Conservation (phyloP, 768 basidiomycete genomes). For the Pisolithus marmoratus region DNA sequence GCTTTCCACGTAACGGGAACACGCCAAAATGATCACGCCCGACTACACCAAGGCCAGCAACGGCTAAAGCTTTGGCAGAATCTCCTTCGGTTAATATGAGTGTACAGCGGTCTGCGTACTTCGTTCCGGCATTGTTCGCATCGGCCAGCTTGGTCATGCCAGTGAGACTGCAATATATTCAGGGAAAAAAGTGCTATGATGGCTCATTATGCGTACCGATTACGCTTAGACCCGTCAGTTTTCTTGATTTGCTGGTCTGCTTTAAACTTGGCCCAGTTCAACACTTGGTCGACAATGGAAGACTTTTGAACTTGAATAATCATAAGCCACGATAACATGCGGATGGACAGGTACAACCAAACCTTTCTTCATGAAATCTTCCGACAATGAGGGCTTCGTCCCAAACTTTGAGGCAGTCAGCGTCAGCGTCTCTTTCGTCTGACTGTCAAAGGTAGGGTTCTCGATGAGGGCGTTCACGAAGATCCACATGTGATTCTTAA, state of each 20-base stretch:
- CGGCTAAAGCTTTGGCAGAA: conserved; percentile 94
- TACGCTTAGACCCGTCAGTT: conserved; percentile 88
- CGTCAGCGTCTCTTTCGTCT: conserved; percentile 95
- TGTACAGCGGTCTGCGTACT: conserved; percentile 75
- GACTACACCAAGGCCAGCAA: conserved; percentile 90
- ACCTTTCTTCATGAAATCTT: conserved; percentile 98
- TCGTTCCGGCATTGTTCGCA: conserved; percentile 95
- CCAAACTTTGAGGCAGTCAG: conserved; percentile 86
- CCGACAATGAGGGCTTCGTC: conserved; percentile 74
- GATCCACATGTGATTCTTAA: conserved; percentile 98
- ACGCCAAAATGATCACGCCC: conserved; percentile 97
- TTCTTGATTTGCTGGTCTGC: conserved; percentile 95
- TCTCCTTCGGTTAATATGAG: conserved; percentile 98
- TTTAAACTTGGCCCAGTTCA: conserved; percentile 97
- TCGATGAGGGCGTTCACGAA: conserved; percentile 95
- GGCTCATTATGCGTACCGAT: conserved; percentile 45
- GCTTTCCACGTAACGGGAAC: conserved; percentile 94
- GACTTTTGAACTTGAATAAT: conserved; percentile 69
- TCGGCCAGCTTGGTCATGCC: conserved; percentile 93
- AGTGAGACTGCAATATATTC: conserved; percentile 51
- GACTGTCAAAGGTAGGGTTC: conserved; percentile 98
- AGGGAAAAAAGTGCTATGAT: background rate
- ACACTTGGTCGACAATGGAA: conserved; percentile 82
- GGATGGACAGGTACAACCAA: conserved; percentile 11
- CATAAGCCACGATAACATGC: conserved; percentile 1